These are phyloP conservation scores for Wallemia hederae DNA, from an alignment of 1,284 basidiomycete species.

Conservation along the genomic window DNA sequence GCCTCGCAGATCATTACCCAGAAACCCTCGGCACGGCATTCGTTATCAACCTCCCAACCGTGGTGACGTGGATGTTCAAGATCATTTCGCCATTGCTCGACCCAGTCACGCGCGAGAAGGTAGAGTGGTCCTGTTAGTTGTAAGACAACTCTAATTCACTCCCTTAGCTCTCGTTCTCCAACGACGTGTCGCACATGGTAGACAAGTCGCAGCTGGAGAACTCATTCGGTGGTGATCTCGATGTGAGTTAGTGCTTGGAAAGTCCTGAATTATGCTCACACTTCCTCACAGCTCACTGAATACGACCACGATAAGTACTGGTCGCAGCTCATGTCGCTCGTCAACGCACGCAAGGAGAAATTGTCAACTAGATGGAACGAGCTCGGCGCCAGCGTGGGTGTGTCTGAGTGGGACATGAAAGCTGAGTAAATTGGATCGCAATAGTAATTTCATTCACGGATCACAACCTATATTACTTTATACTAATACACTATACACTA, in stretches of 20 bases:
- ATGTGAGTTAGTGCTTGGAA: background rate
- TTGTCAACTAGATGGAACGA: background rate
- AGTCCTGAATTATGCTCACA: no score
- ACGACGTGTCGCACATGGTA: background rate
- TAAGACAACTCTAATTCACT: no score
- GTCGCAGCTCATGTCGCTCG: background rate
- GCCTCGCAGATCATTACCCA: slow-evolving; percentile 2
- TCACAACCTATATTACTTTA: no score
- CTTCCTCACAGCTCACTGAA: no score
- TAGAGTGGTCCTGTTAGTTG: no score
- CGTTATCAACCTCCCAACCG: slow-evolving; percentile 4
- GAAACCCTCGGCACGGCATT: slow-evolving; percentile 4
- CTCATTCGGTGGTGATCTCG: slow-evolving; percentile 3
- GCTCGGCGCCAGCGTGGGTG: background rate
- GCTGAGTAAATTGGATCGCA: no score
- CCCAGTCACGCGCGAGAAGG: slow-evolving; percentile 5
- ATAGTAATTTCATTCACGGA: no score
- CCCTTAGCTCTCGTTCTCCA: background rate
- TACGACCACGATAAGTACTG: background rate
- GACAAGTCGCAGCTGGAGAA: slow-evolving; percentile 3
- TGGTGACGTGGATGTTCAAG: slow-evolving; percentile 3
- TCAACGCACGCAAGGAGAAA: background rate
- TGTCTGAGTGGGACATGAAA: background rate
- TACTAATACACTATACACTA: background rate
- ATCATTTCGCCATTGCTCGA: slow-evolving; percentile 6